phyloP scores from a whole-genome alignment of 257 asterid species.

The Oldenlandia corymbosa region DNA sequence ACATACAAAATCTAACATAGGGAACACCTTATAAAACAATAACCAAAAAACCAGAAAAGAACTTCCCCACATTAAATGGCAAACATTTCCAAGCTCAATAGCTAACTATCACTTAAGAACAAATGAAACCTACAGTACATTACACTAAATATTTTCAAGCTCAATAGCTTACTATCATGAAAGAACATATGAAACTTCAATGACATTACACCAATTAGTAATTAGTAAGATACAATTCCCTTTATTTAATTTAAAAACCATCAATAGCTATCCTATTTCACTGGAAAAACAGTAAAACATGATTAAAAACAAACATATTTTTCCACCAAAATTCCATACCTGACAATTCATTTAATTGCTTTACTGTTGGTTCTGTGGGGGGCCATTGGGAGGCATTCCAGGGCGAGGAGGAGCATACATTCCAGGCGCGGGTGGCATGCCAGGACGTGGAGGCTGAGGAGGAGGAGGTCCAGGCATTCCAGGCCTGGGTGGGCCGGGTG shows the following conservation, averaged over 20 bases:
- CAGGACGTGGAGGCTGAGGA: slow-evolving; percentile 59
- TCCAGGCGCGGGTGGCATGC: slow-evolving; percentile 69
- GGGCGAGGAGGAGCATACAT: slow-evolving; percentile 79
- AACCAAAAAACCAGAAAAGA: not conserved
- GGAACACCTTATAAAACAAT: not conserved
- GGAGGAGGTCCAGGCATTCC: slow-evolving; percentile 79
- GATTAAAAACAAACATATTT: not conserved
- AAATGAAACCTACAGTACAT: no score
- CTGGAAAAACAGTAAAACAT: not conserved
- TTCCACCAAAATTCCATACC: not conserved
- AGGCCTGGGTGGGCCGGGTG: slow-evolving; percentile 75
- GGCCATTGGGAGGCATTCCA: slow-evolving; percentile 72
- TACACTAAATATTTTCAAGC: not conserved
- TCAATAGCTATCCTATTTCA: not conserved
- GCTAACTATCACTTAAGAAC: no score
- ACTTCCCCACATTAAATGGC: no score
- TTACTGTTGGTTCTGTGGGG: slow-evolving; percentile 68
- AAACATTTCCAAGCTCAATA: no score
- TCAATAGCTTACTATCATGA: not conserved
- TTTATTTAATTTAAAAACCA: not conserved
- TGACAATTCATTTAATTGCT: slow-evolving; percentile 6
- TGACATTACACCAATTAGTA: not conserved
- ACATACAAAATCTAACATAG: not conserved
- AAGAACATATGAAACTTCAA: no score
- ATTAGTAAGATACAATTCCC: not conserved